Evolutionary conservation across 495 filamentous ascomycete species (phyloP).

Genomic region (Trichoderma virens): DNA sequence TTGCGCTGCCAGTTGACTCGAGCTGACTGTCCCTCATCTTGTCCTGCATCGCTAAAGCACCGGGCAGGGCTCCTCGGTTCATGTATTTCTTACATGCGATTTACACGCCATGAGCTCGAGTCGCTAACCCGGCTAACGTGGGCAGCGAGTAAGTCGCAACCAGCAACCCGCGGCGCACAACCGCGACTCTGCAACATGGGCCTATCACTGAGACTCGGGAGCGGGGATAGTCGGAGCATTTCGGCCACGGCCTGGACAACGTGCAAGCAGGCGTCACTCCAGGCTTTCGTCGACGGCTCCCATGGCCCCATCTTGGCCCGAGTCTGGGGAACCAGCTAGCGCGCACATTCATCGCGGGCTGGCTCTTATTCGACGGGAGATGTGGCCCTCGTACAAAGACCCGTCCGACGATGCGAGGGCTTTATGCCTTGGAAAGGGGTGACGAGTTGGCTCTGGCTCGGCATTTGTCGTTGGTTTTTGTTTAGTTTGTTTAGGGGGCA

Average conservation of each 20-base stretch:
- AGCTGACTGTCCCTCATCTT: neutral
- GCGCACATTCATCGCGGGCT: constrained; percentile 5
- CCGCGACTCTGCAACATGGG: too few species aligned
- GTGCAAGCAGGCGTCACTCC: neutral
- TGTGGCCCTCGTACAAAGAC: neutral
- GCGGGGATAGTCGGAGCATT: neutral
- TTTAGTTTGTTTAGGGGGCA: neutral
- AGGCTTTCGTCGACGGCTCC: neutral
- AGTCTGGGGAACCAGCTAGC: constrained; percentile 7
- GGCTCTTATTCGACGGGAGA: neutral
- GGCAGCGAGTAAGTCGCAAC: too few species aligned
- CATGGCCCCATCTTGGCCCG: neutral
- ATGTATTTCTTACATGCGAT: constrained; percentile 4
- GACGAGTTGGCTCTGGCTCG: neutral
- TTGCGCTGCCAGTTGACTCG: neutral
- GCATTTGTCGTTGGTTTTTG: neutral
- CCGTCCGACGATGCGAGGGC: neutral
- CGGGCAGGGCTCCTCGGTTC: neutral
- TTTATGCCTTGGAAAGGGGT: neutral
- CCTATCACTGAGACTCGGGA: too few species aligned
- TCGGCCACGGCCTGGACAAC: neutral
- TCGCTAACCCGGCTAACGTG: too few species aligned
- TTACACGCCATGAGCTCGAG: neutral
- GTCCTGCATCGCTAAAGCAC: neutral
- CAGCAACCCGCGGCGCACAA: too few species aligned